Conservation (phyloP, 768 basidiomycete genomes). For the Termitomyces sp. region DNA sequence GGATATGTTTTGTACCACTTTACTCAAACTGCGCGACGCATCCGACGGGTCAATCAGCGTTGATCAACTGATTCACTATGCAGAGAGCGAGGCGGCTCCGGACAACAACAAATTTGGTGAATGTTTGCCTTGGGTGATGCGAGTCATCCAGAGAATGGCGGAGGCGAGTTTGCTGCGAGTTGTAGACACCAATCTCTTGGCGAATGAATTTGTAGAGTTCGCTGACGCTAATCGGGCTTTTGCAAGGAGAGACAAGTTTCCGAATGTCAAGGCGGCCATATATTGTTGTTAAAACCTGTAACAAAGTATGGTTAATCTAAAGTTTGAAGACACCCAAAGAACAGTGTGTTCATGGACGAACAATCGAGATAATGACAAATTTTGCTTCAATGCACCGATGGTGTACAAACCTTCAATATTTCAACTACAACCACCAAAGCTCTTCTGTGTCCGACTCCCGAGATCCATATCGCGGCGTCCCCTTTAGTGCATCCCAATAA, state of each 20-base stretch:
- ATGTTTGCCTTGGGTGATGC: constrained; percentile 16
- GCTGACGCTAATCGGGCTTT: background rate
- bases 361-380: too few relatives aligned
- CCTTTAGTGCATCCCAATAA: background rate
- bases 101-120: constrained; percentile 20
- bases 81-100: constrained; percentile 13
- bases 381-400: too few relatives aligned
- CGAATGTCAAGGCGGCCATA: background rate
- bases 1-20: constrained; percentile 21
- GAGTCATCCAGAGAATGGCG: constrained; percentile 3
- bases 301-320: too few relatives aligned
- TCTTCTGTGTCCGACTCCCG: too few relatives aligned
- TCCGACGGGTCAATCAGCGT: constrained; percentile 1
- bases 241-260: constrained; percentile 5
- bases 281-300: too few relatives aligned
- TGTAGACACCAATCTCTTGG: background rate
- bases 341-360: too few relatives aligned
- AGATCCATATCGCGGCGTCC: constrained; percentile 1
- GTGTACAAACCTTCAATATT: too few relatives aligned
- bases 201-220: constrained; percentile 1
- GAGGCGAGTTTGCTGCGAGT: constrained; percentile 1
- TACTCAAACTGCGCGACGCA: constrained; percentile 14
- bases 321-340: too few relatives aligned
- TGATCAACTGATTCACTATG: constrained; percentile 7
- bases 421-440: too few relatives aligned